Percentiles rank a stretch among this genome's conserved stretches.
phyloP scores from a whole-genome alignment of 1,284 basidiomycete genomes.

The Trichosporon asahii region DNA sequence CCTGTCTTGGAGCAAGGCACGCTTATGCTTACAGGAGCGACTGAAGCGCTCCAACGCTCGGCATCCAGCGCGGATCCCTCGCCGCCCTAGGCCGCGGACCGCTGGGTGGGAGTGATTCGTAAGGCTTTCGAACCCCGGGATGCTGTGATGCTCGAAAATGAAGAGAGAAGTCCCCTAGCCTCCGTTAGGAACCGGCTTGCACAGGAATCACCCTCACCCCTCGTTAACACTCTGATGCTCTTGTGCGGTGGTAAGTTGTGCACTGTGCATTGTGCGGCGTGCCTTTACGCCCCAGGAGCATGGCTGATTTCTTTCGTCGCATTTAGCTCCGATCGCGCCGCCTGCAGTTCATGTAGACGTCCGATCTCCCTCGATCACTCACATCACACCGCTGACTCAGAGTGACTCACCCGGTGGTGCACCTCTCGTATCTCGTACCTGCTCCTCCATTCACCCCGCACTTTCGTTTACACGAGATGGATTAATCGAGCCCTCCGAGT shows the following conservation, averaged over 20 bases:
- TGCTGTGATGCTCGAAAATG: not conserved
- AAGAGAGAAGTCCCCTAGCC: too few relatives aligned
- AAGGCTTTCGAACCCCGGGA: not conserved
- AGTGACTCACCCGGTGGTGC: not conserved
- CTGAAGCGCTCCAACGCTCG: not conserved
- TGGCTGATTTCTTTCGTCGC: not conserved
- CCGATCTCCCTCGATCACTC: not conserved
- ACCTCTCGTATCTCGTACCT: too few relatives aligned
- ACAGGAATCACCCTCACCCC: not conserved
- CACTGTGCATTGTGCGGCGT: not conserved
- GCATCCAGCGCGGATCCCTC: too few relatives aligned
- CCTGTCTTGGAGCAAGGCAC: not conserved
- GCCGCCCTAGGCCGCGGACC: too few relatives aligned
- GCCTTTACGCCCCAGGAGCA: not conserved
- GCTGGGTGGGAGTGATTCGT: not conserved
- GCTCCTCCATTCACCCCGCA: not conserved
- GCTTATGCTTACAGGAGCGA: not conserved
- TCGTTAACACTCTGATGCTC: not conserved
- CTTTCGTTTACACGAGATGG: not conserved
- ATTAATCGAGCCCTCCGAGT: not conserved
- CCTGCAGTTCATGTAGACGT: not conserved
- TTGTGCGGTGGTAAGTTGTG: not conserved
- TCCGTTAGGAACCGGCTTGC: not conserved
- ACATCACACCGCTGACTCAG: not conserved
- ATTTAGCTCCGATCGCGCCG: not conserved